Evolutionary conservation across 768 basidiomycete genomes (phyloP).

Genomic region (Phlebiopsis flavidoalba): DNA sequence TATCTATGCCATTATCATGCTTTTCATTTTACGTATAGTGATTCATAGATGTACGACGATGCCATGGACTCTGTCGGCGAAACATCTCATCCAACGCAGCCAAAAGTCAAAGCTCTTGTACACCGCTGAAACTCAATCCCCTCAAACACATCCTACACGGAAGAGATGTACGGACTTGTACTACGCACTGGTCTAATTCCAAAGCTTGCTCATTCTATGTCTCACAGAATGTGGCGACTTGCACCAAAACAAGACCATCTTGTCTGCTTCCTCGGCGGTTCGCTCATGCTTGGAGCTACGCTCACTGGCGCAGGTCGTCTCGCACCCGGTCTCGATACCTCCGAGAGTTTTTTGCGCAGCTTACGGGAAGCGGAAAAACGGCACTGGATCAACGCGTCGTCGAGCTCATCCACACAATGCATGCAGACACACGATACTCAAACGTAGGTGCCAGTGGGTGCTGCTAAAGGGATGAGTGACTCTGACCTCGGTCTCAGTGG

Average conservation of each 20-base stretch:
- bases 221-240: slow-evolving; percentile 60
- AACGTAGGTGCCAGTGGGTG: slow-evolving; percentile 49
- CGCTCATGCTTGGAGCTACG: slow-evolving; percentile 86
- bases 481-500: slow-evolving; percentile 47
- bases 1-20: not conserved
- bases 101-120: slow-evolving; percentile 57
- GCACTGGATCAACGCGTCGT: slow-evolving; percentile 80
- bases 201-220: not conserved
- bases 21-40: not conserved
- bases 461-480: not conserved
- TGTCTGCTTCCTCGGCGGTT: slow-evolving; percentile 91
- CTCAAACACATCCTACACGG: slow-evolving; percentile 36
- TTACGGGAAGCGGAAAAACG: slow-evolving; percentile 59
- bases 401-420: slow-evolving; percentile 83
- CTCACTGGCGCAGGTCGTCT: slow-evolving; percentile 48
- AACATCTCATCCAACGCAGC: slow-evolving; percentile 65
- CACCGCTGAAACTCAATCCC: slow-evolving; percentile 79
- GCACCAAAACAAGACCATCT: slow-evolving; percentile 93
- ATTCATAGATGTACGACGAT: slow-evolving; percentile 78
- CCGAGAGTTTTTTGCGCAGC: slow-evolving; percentile 56
- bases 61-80: slow-evolving; percentile 80
- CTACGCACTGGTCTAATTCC: not conserved
- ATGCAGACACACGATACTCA: slow-evolving; percentile 79
- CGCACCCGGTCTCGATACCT: slow-evolving; percentile 53
- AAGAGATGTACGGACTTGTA: slow-evolving; percentile 29